Evolutionary conservation across 352 stramenopile genomes (phyloP), one percentile per base, ranked within the genome.

Genomic region (Phytopythium kandeliae): DNA sequence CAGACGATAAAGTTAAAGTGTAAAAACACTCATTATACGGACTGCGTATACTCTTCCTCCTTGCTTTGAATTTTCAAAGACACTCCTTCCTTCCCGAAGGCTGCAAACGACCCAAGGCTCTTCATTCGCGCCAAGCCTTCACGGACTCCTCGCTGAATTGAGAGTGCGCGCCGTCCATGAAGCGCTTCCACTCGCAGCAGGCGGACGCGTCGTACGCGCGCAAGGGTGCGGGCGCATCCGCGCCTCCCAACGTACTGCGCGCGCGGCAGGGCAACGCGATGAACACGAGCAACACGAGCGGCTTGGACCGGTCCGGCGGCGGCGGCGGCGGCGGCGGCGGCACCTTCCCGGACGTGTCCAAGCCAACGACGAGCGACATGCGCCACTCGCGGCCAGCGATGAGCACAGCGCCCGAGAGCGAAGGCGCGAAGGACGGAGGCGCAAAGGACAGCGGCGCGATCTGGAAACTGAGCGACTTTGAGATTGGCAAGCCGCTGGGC

Each of bases 401-500:
- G 3, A 33, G 11, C 40, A 36, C 5, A 8, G 26, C 17, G 43
- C n/a, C 33, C 13, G 38, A 63, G 40, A 58, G 10, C 6, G 54
- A 60, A 41, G 60, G 30, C 24, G 51, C 38, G 12, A 55, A 57
- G 30, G 38, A 45, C 4, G 22, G 11, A 0, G 21, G 11, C 21
- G 21, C 38, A 22, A 12, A 11, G 43, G 42, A 42, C 15, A 37
- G 9, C 21, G 63, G 61, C 43, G 85, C 84, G 63, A 89, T 69
- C 34, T 97, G 91, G 96, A 96, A 87, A 48, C 69, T 99, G 22
- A 88, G 86, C 55, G 97, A 99, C 72, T 99, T 99, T 88, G 96
- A 99, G 57, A 99, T 99, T 58, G 97, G 97, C 38, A 98, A 98
- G 53, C 96, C 95, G 1, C 80, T 99, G 31, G 97, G 97, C 9